phyloP scores from a whole-genome alignment of 2,329 filamentous ascomycete genomes.

The Arthrobotrys musiformis region DNA sequence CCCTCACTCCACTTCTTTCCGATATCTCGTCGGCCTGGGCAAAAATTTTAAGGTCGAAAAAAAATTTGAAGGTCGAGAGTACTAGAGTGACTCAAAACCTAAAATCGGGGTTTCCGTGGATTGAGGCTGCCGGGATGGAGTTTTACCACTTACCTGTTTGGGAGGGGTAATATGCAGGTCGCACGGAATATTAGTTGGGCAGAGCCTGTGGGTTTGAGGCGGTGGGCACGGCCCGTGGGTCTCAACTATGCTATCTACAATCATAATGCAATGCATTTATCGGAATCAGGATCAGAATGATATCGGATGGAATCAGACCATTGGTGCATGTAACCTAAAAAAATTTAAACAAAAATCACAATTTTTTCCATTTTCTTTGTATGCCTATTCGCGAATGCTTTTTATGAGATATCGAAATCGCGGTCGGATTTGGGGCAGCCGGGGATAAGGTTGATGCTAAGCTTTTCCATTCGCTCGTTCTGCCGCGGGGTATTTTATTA shows the following conservation, averaged over 20 bases:
- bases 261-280: background rate
- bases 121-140: background rate
- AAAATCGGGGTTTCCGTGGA: background rate
- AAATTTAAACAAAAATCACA: too few relatives aligned
- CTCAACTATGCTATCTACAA: too few relatives aligned
- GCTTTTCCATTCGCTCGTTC: background rate
- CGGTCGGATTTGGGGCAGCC: background rate
- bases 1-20: too few relatives aligned
- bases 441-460: background rate
- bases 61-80: background rate
- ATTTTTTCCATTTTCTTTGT: too few relatives aligned
- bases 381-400: background rate
- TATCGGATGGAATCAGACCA: background rate
- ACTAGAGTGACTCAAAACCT: slow-evolving; percentile 1
- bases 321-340: slow-evolving; percentile 1
- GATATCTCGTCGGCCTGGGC: background rate
- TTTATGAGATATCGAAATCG: background rate
- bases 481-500: background rate
- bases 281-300: background rate
- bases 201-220: background rate
- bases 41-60: background rate
- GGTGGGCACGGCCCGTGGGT: background rate
- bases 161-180: background rate
- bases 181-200: too few relatives aligned
- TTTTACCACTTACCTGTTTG: background rate